These are phyloP conservation scores for Cercospora sp. DNA, from an alignment of 2,329 filamentous ascomycete genomes.

Conservation along the genomic window DNA sequence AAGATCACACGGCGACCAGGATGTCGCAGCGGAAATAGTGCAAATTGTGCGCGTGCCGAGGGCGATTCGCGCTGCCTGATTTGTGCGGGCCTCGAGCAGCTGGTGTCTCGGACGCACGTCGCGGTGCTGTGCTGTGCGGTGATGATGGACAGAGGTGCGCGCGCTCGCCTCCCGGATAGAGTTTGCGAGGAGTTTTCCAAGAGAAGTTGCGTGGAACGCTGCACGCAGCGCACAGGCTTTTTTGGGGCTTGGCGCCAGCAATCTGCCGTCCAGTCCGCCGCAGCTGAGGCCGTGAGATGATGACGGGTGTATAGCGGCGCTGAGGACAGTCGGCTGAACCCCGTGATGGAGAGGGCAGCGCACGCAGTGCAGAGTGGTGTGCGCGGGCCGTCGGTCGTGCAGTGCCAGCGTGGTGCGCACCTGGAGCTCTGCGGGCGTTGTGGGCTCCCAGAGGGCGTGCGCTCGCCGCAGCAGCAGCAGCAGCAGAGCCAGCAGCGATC, in stretches of 20 bases:
- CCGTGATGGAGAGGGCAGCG: not conserved
- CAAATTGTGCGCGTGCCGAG: slow-evolving; percentile 12
- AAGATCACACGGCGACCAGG: slow-evolving; percentile 12
- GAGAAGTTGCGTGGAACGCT: slow-evolving; percentile 18
- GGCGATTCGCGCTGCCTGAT: not conserved
- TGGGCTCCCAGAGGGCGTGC: not conserved
- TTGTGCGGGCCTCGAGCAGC: not conserved
- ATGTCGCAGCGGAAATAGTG: slow-evolving; percentile 6
- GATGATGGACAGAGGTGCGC: not conserved
- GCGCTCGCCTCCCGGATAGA: slow-evolving; percentile 12
- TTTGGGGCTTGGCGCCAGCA: slow-evolving; percentile 22
- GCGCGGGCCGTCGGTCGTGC: slow-evolving; percentile 18
- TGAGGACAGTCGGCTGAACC: slow-evolving; percentile 23
- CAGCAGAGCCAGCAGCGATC: not conserved
- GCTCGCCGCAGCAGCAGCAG: not conserved
- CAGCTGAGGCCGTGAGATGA: slow-evolving; percentile 18
- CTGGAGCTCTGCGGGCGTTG: slow-evolving; percentile 2
- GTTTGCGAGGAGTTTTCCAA: slow-evolving; percentile 15
- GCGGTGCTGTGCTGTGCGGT: not conserved
- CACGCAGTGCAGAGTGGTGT: slow-evolving; percentile 7
- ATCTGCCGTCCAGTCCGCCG: slow-evolving; percentile 16
- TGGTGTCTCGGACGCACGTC: not conserved
- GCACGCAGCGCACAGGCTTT: slow-evolving; percentile 16
- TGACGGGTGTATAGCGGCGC: slow-evolving; percentile 16
- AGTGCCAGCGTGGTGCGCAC: slow-evolving; percentile 4